Base-by-base conservation (phyloP, 2,329 filamentous ascomycete genomes). In the Fusarium phyllophilum region DNA sequence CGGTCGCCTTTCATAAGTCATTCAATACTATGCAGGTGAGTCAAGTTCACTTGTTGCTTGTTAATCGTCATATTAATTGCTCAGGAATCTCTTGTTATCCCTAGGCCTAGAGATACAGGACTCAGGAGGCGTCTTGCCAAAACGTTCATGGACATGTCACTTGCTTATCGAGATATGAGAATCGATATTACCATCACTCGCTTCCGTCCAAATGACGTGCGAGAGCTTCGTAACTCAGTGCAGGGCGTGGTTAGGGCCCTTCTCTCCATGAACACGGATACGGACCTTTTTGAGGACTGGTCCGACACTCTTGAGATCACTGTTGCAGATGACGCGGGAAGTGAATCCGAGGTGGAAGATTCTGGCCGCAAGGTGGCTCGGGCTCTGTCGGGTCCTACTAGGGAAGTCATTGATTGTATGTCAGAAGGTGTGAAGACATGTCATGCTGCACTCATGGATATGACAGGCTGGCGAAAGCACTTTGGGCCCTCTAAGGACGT, bases 121-220 rank as follows among this genome's bases (percentile, higher is more conserved):
- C 82, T 69, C 8, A 84, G 86, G 38, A 82, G 86, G 48, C 81
- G 83, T 42, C 79, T 91, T 24, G 84, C 85, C 9, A 84, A 84
- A 68, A 84, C 85, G 2, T 89, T 89, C 66, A 87, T 90, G 66
- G 85, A 88, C 64, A 82, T 90, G 61, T 89, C 89, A 20, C 83
- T 88, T 69, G 86, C 86, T 5, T 86, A 88, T 67, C 84, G 89
- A 77, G 89, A 91, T 73, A 84, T 90, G 66, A 83, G 84, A 18
- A 84, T 89, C 59, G 89, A 90, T 61, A 83, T 89, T n/a, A 87
- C 88, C 4, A 79, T 90, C 8, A 89, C 87, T 3, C 83, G 85
- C 2, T 88, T 90, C 65, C 80, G 79, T 17, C 87, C 88, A 4
- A 79, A 82, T 17, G 88, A 90, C 75, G 82, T 89, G 26, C 79